These are phyloP conservation scores for Fusarium anthophilum DNA, from an alignment of 2,329 filamentous ascomycete species.

Conservation along the genomic window DNA sequence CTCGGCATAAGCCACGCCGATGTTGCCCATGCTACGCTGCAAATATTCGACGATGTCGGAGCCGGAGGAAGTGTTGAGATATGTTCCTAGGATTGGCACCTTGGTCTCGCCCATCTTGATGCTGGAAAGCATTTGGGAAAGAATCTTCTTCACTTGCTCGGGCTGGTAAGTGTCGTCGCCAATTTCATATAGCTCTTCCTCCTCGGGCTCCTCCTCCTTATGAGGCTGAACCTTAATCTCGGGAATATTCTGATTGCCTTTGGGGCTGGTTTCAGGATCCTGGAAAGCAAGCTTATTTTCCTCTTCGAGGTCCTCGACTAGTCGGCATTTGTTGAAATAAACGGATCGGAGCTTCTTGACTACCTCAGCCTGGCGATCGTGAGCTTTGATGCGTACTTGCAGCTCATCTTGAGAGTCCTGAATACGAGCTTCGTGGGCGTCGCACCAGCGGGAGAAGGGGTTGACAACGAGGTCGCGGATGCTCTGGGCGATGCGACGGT, in stretches of 20 bases:
- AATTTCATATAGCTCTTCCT: constrained; percentile 87
- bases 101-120: constrained; percentile 92
- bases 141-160: constrained; percentile 90
- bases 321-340: constrained; percentile 98
- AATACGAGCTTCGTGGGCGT: constrained; percentile 89
- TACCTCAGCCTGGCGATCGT: constrained; percentile 88
- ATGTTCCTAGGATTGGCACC: constrained; percentile 93
- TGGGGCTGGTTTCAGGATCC: constrained; percentile 78
- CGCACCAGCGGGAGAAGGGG: constrained; percentile 95
- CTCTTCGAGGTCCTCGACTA: constrained; percentile 96
- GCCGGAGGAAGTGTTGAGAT: constrained; percentile 90
- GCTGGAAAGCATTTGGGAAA: constrained; percentile 84
- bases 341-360: constrained; percentile 94
- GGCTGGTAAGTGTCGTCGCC: constrained; percentile 87
- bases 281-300: constrained; percentile 99
- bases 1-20: constrained; percentile 90
- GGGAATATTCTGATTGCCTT: constrained; percentile 68
- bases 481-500: constrained; percentile 95
- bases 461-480: constrained; percentile 95
- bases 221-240: constrained; percentile 88
- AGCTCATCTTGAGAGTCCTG: constrained; percentile 96
- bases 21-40: constrained; percentile 85
- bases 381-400: constrained; percentile 87
- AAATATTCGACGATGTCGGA: constrained; percentile 96
- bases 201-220: constrained; percentile 71